Percentiles rank a stretch among this genome's conserved stretches.
Conservation (phyloP, 768 basidiomycete genomes). For the Lentinula edodes region DNA sequence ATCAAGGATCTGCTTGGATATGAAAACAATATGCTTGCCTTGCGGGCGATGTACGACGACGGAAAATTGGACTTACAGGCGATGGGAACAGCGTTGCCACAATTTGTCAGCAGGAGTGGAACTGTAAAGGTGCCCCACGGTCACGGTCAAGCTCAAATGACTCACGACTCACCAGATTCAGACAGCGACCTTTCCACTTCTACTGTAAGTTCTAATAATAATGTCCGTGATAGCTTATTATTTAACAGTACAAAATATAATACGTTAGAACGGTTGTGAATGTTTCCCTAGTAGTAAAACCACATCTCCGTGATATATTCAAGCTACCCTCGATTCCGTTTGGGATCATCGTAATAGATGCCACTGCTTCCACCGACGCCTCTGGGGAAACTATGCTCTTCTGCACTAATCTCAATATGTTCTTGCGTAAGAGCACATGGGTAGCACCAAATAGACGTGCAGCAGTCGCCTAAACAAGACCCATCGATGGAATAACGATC, state of each 20-base stretch:
- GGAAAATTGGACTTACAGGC: background rate
- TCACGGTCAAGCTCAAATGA: background rate
- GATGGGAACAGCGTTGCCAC: background rate
- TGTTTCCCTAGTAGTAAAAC: no score
- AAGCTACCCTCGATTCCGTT: background rate
- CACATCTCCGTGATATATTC: background rate
- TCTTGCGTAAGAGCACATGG: background rate
- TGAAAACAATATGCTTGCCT: background rate
- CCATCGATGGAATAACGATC: background rate
- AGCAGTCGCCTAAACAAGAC: background rate
- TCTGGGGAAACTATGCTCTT: background rate
- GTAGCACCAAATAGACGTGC: background rate
- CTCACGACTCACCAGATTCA: no score
- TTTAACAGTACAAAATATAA: no score
- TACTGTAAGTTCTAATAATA: no score
- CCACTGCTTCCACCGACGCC: background rate
- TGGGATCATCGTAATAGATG: background rate
- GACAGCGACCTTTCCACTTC: no score
- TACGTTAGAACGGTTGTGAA: no score
- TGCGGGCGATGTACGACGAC: conserved; percentile 3
- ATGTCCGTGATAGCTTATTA: no score
- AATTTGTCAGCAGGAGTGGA: background rate
- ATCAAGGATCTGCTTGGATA: no score
- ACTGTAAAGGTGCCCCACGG: background rate
- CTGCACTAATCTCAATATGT: background rate